These are phyloP conservation scores for Pterocarpus santalinus DNA, from an alignment of 306 rosid genomes.

Conservation along the genomic window DNA sequence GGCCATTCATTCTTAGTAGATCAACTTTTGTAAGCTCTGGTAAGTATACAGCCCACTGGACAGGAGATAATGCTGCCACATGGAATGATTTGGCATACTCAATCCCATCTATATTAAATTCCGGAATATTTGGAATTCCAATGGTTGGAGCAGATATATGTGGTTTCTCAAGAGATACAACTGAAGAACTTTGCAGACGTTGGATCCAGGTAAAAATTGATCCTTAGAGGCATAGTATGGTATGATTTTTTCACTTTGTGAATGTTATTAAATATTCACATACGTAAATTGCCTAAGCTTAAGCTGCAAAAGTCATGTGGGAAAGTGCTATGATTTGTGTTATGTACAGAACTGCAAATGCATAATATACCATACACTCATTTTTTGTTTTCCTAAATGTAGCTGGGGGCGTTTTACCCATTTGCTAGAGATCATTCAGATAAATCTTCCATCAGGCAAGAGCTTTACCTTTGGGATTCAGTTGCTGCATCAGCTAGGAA, in stretches of 20 bases:
- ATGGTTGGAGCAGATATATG: conserved; percentile 98
- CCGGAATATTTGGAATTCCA: conserved; percentile 85
- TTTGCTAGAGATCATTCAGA: conserved; percentile 89
- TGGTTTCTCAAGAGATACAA: conserved; percentile 74
- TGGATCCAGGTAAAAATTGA: conserved; percentile 85
- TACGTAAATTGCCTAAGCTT: background rate
- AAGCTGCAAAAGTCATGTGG: background rate
- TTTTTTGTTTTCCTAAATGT: conserved; percentile 30
- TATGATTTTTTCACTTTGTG: background rate
- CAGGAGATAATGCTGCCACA: conserved; percentile 88
- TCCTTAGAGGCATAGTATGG: background rate
- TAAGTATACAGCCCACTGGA: conserved; percentile 92
- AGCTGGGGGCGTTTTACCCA: conserved; percentile 95
- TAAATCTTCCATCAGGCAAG: conserved; percentile 57
- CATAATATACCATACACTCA: background rate
- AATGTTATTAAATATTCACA: no score
- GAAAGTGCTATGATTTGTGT: conserved; percentile 1
- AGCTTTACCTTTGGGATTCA: conserved; percentile 89
- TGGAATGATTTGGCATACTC: conserved; percentile 88
- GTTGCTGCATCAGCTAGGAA: conserved; percentile 84
- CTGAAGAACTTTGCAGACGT: conserved; percentile 86
- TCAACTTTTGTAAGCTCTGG: conserved; percentile 94
- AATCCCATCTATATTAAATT: conserved; percentile 74
- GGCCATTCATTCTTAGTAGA: conserved; percentile 87
- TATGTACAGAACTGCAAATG: background rate